Evolutionary conservation across 306 rosid species (phyloP).

Genomic region (Citrullus amarus): DNA sequence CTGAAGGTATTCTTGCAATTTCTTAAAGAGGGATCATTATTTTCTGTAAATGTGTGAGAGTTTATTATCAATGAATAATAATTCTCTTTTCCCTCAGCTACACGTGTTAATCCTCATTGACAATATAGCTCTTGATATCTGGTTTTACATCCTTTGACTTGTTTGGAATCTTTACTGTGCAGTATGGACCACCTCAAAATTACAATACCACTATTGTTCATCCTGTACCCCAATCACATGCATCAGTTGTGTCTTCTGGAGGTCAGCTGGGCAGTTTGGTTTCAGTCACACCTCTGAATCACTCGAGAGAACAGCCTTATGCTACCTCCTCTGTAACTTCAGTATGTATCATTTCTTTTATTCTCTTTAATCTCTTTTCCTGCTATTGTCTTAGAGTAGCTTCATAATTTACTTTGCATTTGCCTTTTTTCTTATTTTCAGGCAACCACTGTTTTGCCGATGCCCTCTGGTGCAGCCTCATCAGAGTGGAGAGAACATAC

Average conservation of each 20-base stretch:
- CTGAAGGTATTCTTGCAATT: no score
- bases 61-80: no score
- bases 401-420: neutral
- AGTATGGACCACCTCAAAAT: constrained; percentile 74
- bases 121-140: neutral
- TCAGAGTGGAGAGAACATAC: constrained; percentile 84
- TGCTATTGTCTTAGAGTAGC: neutral
- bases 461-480: constrained; percentile 24
- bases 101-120: no score
- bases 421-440: constrained; percentile 17
- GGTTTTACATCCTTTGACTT: neutral
- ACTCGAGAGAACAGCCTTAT: constrained; percentile 35
- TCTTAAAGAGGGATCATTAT: no score
- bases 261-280: constrained; percentile 30
- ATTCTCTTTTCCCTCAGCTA: no score
- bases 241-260: constrained; percentile 33
- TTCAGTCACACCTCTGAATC: constrained; percentile 32
- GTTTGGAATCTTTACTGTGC: constrained; percentile 8
- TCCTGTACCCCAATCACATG: constrained; percentile 43
- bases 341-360: constrained; percentile 27
- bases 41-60: no score
- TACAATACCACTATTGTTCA: constrained; percentile 40
- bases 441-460: constrained; percentile 33
- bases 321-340: constrained; percentile 28
- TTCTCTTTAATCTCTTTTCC: neutral